Evolutionary conservation across 768 basidiomycete genomes (phyloP), one percentile per base, ranked within the genome.

Genomic region (Astraeus odoratus): DNA sequence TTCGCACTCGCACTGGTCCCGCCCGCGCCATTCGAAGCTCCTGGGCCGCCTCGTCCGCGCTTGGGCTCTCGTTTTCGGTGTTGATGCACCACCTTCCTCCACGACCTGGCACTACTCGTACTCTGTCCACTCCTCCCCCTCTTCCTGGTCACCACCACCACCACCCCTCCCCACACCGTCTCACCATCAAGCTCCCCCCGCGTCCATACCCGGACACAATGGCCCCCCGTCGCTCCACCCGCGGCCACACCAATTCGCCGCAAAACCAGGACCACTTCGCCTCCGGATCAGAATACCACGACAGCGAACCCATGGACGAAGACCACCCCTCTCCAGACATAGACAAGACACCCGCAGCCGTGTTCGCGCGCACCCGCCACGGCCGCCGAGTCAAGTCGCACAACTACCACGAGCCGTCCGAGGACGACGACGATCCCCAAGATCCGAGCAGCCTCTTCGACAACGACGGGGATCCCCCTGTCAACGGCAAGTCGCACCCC

Each of bases 391-490:
- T 72, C 13, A 53, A 51, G 27, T 71, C 60, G 57, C 63, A 51
- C 30, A 58, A 51, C 5, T 78, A 78, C 57, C 61, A 57, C 8
- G 78, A 81, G 60, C 69, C 66, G 8, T 64, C 59, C 15, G 68
- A 66, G 43, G 75, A 41, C 7, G 39, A 76, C 23, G 69, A 71
- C n/a, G 74, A 69, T 19, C 5, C 43, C 5, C 51, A 39, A 0
- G 55, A 61, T 19, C 58, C 42, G 40, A 18, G 15, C n/a, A 16
- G 9, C 26, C 27, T 41, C 25, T 39, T 46, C 18, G 2, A 9
- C 39, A 36, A 38, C 40, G 43, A 47, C 7, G 52, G 42, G 12
- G 46, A 50, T 35, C 50, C 13, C 20, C 38, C 34, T n/a, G 35
- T 51, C 7, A 59, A 62, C 37, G 60, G 53, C 26, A 58, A 52